A percentile compares a stretch with the other conserved stretches of the same genome.
phyloP scores from a whole-genome alignment of 1,284 basidiomycete species.

The Lentinus polychrous region DNA sequence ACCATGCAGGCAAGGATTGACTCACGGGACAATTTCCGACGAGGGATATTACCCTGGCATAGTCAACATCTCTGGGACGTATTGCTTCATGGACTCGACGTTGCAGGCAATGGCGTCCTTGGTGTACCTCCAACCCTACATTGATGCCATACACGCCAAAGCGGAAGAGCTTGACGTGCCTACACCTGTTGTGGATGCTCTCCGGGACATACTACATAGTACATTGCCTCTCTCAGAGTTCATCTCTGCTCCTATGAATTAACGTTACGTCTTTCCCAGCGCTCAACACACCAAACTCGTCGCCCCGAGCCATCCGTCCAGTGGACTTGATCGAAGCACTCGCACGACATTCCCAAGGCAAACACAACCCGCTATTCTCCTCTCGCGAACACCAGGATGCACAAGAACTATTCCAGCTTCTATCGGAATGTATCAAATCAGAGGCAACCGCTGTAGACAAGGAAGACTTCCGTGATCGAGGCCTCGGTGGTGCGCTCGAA shows the following conservation, averaged over 20 bases:
- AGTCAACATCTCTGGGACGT: constrained; percentile 89
- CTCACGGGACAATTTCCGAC: constrained; percentile 7
- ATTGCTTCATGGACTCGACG: constrained; percentile 94
- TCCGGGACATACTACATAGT: constrained; percentile 66
- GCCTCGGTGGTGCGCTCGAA: constrained; percentile 46
- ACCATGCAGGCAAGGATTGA: constrained; percentile 4
- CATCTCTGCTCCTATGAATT: constrained; percentile 4
- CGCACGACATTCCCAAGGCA: constrained; percentile 46
- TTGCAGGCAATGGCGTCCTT: constrained; percentile 83
- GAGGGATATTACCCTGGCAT: constrained; percentile 74
- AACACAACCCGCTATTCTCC: constrained; percentile 61
- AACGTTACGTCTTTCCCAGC: constrained; percentile 31
- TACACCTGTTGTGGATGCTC: constrained; percentile 76
- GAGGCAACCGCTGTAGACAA: constrained; percentile 63
- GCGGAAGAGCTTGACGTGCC: constrained; percentile 74
- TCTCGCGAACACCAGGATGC: constrained; percentile 93
- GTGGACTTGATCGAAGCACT: constrained; percentile 66
- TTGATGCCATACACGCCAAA: constrained; percentile 64
- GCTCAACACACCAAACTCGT: constrained; percentile 63
- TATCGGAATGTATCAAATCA: constrained; percentile 82
- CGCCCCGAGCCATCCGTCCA: constrained; percentile 60
- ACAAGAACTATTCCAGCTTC: constrained; percentile 89
- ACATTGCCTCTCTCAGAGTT: constrained; percentile 16
- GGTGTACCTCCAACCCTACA: constrained; percentile 67
- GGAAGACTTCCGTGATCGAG: constrained; percentile 60